Evolutionary conservation across 352 stramenopile genomes (phyloP).

Genomic region (Pythium angustatum): DNA sequence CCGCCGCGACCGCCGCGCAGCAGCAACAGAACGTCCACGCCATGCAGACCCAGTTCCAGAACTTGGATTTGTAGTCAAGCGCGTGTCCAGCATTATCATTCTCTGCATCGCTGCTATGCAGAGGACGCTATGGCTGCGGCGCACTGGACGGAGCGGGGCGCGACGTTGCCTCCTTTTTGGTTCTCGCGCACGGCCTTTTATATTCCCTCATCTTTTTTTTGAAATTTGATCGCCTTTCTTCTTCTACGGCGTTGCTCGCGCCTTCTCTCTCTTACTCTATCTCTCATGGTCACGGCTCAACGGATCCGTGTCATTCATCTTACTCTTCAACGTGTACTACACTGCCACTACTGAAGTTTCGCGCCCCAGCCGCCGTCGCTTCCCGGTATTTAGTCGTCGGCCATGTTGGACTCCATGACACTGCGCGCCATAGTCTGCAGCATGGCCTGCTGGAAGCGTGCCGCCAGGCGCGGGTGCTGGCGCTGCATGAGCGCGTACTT

Average conservation of each 20-base stretch:
- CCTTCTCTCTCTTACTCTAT: not conserved
- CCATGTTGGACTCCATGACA: conserved; percentile 84
- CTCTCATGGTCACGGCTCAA: too few relatives aligned
- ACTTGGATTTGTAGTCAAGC: conserved; percentile 71
- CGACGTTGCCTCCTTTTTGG: not conserved
- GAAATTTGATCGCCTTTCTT: not conserved
- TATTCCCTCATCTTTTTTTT: conserved; percentile 14
- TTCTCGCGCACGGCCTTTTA: conserved; percentile 1
- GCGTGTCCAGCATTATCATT: conserved; percentile 27
- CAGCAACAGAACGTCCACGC: conserved; percentile 33
- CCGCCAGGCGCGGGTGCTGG: conserved; percentile 60
- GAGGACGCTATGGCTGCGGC: not conserved
- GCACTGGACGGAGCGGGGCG: not conserved
- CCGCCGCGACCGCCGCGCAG: conserved; percentile 40
- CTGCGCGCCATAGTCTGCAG: conserved; percentile 82
- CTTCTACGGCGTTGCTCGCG: too few relatives aligned
- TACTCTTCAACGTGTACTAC: not conserved
- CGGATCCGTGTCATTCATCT: too few relatives aligned
- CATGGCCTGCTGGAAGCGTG: conserved; percentile 85
- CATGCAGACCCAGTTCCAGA: conserved; percentile 54
- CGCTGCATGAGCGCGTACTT: conserved; percentile 75
- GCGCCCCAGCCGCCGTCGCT: too few relatives aligned
- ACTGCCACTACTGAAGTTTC: too few relatives aligned
- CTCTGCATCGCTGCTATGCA: not conserved
- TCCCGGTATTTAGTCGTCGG: conserved; percentile 81